Evolutionary conservation across 2,329 filamentous ascomycete genomes (phyloP).

Genomic region (Exophiala alcalophila): DNA sequence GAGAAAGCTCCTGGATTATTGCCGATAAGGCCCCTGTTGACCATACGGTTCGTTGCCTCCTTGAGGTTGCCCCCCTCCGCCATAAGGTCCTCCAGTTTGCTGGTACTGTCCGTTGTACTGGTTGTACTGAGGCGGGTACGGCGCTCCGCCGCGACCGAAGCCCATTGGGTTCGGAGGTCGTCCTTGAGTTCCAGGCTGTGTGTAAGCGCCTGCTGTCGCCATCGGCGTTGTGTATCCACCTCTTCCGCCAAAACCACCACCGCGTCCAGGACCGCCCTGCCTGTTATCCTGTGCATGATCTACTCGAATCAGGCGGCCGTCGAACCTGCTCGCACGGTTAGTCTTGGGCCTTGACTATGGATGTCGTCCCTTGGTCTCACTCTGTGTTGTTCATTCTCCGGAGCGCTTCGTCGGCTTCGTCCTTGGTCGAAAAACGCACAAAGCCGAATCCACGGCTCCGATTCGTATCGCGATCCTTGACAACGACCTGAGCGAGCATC

Average conservation of each 20-base stretch:
- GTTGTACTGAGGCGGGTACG: conserved; percentile 20
- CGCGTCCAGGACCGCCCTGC: conserved; percentile 54
- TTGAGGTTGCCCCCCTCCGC: conserved; percentile 19
- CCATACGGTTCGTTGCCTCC: conserved; percentile 19
- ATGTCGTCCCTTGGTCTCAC: conserved; percentile 53
- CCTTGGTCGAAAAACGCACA: conserved; percentile 68
- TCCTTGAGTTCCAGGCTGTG: conserved; percentile 29
- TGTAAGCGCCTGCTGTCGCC: conserved; percentile 37
- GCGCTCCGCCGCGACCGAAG: conserved; percentile 33
- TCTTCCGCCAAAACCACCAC: conserved; percentile 44
- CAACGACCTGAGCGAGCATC: conserved; percentile 69
- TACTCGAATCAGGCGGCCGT: conserved; percentile 89
- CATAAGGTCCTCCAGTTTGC: conserved; percentile 29
- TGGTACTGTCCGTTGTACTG: conserved; percentile 23
- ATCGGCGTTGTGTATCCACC: conserved; percentile 45
- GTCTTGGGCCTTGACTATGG: conserved; percentile 10
- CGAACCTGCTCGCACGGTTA: conserved; percentile 62
- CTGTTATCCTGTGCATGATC: conserved; percentile 88
- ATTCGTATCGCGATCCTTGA: conserved; percentile 95
- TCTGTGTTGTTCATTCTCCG: conserved; percentile 55
- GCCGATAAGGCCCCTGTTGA: conserved; percentile 23
- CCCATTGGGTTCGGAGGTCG: conserved; percentile 26
- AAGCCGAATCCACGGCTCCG: conserved; percentile 97
- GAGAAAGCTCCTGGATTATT: conserved; percentile 11
- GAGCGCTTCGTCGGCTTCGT: conserved; percentile 44